These are phyloP conservation scores for Camellia japonica DNA, from an alignment of 148 eudicot species.

Conservation along the genomic window DNA sequence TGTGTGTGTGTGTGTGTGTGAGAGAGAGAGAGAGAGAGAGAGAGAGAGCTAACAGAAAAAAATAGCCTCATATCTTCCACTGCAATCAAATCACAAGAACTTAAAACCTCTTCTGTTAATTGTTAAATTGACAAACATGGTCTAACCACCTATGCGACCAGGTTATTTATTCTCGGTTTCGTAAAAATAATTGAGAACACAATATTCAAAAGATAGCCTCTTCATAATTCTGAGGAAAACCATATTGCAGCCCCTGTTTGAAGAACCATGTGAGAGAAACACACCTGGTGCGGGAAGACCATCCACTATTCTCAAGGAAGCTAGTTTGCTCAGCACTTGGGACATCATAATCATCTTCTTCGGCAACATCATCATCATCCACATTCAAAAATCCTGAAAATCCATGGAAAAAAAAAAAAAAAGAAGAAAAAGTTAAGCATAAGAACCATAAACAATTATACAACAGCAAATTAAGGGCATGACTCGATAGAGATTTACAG, in stretches of 20 bases:
- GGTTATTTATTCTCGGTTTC: neutral
- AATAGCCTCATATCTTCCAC: neutral
- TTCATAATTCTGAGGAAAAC: neutral
- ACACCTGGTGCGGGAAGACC: conserved; percentile 99
- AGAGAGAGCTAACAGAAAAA: neutral
- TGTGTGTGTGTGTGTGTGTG: no score
- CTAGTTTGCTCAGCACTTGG: conserved; percentile 58
- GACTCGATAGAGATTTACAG: neutral
- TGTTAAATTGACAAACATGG: neutral
- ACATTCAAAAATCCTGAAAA: conserved; percentile 79
- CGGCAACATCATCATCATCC: conserved; percentile 76
- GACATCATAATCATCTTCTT: conserved; percentile 54
- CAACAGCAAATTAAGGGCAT: neutral
- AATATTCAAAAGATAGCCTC: neutral
- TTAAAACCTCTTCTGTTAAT: neutral
- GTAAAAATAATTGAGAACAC: neutral
- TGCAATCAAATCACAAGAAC: neutral
- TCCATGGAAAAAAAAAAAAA: neutral
- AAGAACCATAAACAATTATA: neutral
- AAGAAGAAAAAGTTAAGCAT: conserved; percentile 2
- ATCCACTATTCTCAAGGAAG: conserved; percentile 78
- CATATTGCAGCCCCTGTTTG: neutral
- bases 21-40: no score
- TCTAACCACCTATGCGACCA: neutral
- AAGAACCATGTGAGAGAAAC: conserved; percentile 7